Evolutionary conservation across 2,329 filamentous ascomycete species (phyloP), one percentile per base, ranked within the genome.

Genomic region (Colletotrichum tofieldiae): DNA sequence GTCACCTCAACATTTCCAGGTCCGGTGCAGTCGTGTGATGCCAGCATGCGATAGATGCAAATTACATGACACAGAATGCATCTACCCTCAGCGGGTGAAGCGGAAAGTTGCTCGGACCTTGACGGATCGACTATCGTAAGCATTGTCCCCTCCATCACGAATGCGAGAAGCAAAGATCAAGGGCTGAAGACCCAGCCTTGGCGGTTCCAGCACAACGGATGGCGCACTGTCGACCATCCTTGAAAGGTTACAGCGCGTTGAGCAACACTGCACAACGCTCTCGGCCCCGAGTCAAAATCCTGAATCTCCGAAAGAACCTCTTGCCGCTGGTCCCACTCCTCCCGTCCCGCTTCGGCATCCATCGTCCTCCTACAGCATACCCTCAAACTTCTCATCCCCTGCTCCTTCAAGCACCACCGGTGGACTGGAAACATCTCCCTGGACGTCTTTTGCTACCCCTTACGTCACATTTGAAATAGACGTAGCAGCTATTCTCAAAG

Each of bases 21-120:
- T 80, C 29, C 75, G 79, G 43, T 80, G 79, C 54, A 79, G 77
- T 68, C 77, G 78, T 66, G 67, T 78, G 39, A 76, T 78, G 75
- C 79, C 79, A 43, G 63, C 60, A 6, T 80, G 79, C 58, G 69
- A 77, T 39, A 75, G 78, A 23, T 80, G 79, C 63, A 77, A 73
- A 58, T 58, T 67, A 14, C 77, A 78, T 18, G 70, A 76, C 52
- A 61, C 75, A 14, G 77, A 78, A 35, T 80, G 79, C 26, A 45
- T 75, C 32, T 80, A 80, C 63, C 78, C 78, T 0, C 61, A 73
- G 18, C 71, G 79, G 55, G 75, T 61, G 37, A 80, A 80, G 67
- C 75, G 79, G 56, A 77, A 72, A 58, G 73, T 75, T 20, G 67
- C 75, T 9, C 75, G 77, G 5, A 71, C 67, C 26, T 41, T 71